phyloP scores from a whole-genome alignment of 1,284 basidiomycete genomes.

The Lignosus rhinocerotis region DNA sequence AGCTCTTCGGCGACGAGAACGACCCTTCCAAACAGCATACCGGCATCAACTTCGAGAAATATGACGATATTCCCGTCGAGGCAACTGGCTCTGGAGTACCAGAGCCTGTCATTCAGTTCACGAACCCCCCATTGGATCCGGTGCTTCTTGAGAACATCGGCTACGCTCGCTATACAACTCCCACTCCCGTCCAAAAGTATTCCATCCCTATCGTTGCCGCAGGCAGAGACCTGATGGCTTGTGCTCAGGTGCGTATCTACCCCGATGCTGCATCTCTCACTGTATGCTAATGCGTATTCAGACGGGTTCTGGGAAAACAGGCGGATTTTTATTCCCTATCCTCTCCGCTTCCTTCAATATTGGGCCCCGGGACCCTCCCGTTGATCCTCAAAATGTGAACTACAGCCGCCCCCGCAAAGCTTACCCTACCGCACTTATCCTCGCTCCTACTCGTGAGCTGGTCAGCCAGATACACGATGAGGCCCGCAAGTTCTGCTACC shows the following conservation, averaged over 20 bases:
- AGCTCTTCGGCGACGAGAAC: constrained; percentile 89
- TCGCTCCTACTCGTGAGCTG: constrained; percentile 97
- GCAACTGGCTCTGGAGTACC: constrained; percentile 95
- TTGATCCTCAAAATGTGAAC: constrained; percentile 46
- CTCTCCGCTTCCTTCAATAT: constrained; percentile 90
- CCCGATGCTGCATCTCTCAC: constrained; percentile 10
- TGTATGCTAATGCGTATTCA: constrained; percentile 36
- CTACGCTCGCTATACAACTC: constrained; percentile 90
- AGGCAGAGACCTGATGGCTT: constrained; percentile 96
- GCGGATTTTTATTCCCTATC: constrained; percentile 99
- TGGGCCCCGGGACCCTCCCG: constrained; percentile 77
- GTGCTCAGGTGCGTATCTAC: constrained; percentile 76
- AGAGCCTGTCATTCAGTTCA: constrained; percentile 89
- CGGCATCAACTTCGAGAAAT: constrained; percentile 99
- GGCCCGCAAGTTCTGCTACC: constrained; percentile 98
- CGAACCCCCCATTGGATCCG: constrained; percentile 87
- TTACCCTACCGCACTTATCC: constrained; percentile 93
- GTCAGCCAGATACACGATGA: constrained; percentile 99
- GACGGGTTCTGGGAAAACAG: constrained; percentile 99
- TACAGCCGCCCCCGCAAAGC: constrained; percentile 84
- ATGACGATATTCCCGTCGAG: constrained; percentile 99
- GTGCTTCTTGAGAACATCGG: constrained; percentile 95
- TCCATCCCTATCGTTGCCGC: constrained; percentile 97
- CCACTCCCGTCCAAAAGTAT: constrained; percentile 99
- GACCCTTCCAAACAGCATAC: constrained; percentile 89